These are phyloP conservation scores for Endothia cerciana DNA, from an alignment of 2,329 filamentous ascomycete species.

Conservation along the genomic window DNA sequence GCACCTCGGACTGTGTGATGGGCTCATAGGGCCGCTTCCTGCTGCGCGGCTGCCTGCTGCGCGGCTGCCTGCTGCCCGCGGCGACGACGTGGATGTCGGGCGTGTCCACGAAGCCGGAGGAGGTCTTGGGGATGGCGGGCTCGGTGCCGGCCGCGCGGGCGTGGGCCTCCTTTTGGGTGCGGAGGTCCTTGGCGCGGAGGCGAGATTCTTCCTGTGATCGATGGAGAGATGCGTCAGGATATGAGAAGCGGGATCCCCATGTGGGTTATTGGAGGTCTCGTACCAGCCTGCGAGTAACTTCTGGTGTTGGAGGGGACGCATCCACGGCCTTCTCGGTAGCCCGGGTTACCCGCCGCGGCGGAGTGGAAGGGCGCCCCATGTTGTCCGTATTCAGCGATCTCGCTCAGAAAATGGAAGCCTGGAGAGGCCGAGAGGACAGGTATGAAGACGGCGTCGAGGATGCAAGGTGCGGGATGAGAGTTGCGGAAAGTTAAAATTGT, in stretches of 20 bases:
- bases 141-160: conserved; percentile 49
- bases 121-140: conserved; percentile 50
- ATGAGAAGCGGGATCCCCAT: conserved; percentile 6
- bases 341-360: conserved; percentile 41
- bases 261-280: conserved; percentile 10
- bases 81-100: conserved; percentile 61
- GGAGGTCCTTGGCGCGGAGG: conserved; percentile 84
- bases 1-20: conserved; percentile 57
- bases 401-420: neutral
- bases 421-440: no score
- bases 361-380: conserved; percentile 55
- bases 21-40: conserved; percentile 71
- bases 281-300: conserved; percentile 46
- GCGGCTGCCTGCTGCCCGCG: neutral
- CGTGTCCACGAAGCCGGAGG: conserved; percentile 74
- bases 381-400: neutral
- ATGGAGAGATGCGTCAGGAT: conserved; percentile 7
- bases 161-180: conserved; percentile 72
- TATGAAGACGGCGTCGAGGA: neutral
- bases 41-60: conserved; percentile 35
- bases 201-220: conserved; percentile 76
- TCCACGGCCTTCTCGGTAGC: conserved; percentile 35
- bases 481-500: neutral
- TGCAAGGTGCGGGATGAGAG: neutral
- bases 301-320: conserved; percentile 56